phyloP scores from a whole-genome alignment of 2,329 filamentous ascomycete genomes.

The Phaeosphaeriaceae sp. region DNA sequence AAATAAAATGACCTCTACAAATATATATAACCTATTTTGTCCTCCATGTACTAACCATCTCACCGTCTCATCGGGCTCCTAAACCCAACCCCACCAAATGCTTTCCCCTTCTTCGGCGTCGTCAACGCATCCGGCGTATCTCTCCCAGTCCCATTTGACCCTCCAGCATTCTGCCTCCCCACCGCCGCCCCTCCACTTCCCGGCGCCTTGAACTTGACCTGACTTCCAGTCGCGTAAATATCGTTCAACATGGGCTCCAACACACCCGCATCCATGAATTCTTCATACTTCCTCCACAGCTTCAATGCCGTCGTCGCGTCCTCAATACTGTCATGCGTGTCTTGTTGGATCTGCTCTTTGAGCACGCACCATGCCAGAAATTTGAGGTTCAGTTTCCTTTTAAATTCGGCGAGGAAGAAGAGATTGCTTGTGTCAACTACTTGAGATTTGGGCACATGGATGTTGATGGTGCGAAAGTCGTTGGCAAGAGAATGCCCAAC shows the following conservation, averaged over 20 bases:
- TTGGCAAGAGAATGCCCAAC: conserved; percentile 92
- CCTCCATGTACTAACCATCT: background rate
- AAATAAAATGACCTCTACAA: no score
- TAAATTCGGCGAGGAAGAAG: conserved; percentile 80
- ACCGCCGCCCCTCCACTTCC: conserved; percentile 28
- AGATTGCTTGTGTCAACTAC: conserved; percentile 94
- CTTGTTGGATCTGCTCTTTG: conserved; percentile 91
- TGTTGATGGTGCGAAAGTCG: conserved; percentile 98
- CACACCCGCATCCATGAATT: conserved; percentile 86
- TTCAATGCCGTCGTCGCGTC: conserved; percentile 90
- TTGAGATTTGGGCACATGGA: conserved; percentile 87
- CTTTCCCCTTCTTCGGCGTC: conserved; percentile 56
- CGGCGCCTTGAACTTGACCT: conserved; percentile 54
- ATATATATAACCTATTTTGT: no score
- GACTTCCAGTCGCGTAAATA: conserved; percentile 72
- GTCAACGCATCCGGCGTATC: conserved; percentile 63
- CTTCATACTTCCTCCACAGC: conserved; percentile 86
- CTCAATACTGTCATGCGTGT: conserved; percentile 93
- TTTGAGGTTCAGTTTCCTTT: conserved; percentile 86
- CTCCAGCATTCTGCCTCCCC: conserved; percentile 3
- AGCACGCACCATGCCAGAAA: conserved; percentile 88
- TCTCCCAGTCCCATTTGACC: conserved; percentile 44
- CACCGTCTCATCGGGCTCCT: conserved; percentile 41
- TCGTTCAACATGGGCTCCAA: conserved; percentile 84
- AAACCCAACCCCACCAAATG: conserved; percentile 47